Conservation (phyloP, 805 yeast genomes). For the Metschnikowia picachoensis region DNA sequence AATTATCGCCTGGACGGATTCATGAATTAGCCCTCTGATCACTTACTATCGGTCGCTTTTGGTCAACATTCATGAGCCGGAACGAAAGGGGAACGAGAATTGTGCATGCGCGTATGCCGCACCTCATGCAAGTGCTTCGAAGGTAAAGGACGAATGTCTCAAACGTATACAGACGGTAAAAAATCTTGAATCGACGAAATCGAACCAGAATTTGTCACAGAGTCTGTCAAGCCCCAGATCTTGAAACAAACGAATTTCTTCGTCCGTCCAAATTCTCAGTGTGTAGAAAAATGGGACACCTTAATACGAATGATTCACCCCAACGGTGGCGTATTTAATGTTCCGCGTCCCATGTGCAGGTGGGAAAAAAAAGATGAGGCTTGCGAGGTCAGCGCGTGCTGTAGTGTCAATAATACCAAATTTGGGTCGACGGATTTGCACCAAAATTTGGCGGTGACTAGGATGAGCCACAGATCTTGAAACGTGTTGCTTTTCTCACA, state of each 20-base stretch:
- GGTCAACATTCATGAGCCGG: background rate
- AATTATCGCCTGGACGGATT: background rate
- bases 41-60: background rate
- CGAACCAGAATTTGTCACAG: conserved; percentile 5
- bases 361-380: no score
- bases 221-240: background rate
- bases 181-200: conserved; percentile 8
- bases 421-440: conserved; percentile 8
- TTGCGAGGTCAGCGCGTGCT: background rate
- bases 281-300: background rate
- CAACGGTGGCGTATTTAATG: background rate
- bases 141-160: conserved; percentile 11
- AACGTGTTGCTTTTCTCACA: background rate
- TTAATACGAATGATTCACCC: conserved; percentile 1
- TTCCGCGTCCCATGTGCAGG: background rate
- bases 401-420: background rate
- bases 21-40: background rate
- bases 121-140: background rate
- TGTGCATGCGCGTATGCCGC: background rate
- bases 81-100: background rate
- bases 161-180: background rate
- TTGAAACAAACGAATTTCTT: conserved; percentile 1
- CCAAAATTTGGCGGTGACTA: conserved; percentile 2
- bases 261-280: conserved; percentile 1
- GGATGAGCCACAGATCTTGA: background rate